Conservation (phyloP, 2,329 filamentous ascomycete species). For the Aspergillus ochraceoroseus region DNA sequence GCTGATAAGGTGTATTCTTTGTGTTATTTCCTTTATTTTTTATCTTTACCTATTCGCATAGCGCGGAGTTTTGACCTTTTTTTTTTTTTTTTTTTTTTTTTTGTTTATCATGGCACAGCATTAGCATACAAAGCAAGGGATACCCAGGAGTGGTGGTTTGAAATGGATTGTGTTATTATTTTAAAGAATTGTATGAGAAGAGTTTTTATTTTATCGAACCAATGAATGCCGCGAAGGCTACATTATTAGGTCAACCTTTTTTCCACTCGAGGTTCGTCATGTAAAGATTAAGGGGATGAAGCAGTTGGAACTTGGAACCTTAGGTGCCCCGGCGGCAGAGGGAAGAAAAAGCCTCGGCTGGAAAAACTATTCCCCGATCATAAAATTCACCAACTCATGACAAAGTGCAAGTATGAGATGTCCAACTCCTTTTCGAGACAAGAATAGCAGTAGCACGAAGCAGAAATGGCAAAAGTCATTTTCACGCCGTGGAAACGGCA, state of each 20-base stretch:
- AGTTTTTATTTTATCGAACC: slow-evolving; percentile 7
- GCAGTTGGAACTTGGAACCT: too few species aligned
- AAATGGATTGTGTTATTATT: slow-evolving; percentile 8
- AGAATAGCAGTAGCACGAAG: not conserved
- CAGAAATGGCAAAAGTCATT: slow-evolving; percentile 39
- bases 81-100: slow-evolving; percentile 16
- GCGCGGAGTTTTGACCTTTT: slow-evolving; percentile 28
- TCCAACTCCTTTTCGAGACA: not conserved
- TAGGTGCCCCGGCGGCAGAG: not conserved
- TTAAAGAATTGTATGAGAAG: slow-evolving; percentile 16
- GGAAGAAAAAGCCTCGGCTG: slow-evolving; percentile 3
- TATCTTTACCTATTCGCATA: slow-evolving; percentile 28
- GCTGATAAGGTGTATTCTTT: slow-evolving; percentile 7
- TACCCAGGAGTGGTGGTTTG: slow-evolving; percentile 25
- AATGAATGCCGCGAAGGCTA: not conserved
- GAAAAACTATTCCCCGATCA: slow-evolving; percentile 20
- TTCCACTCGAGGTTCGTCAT: too few species aligned
- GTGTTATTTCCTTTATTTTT: slow-evolving; percentile 12
- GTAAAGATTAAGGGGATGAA: too few species aligned
- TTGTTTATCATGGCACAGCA: slow-evolving; percentile 15
- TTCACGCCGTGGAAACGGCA: slow-evolving; percentile 43
- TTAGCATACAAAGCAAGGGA: slow-evolving; percentile 25
- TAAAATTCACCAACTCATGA: slow-evolving; percentile 21
- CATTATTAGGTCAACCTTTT: not conserved
- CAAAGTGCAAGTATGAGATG: not conserved